A percentile compares a stretch with the other conserved stretches of the same genome.
phyloP scores from a whole-genome alignment of 2,329 filamentous ascomycete species.

The Stylonectria norvegica region DNA sequence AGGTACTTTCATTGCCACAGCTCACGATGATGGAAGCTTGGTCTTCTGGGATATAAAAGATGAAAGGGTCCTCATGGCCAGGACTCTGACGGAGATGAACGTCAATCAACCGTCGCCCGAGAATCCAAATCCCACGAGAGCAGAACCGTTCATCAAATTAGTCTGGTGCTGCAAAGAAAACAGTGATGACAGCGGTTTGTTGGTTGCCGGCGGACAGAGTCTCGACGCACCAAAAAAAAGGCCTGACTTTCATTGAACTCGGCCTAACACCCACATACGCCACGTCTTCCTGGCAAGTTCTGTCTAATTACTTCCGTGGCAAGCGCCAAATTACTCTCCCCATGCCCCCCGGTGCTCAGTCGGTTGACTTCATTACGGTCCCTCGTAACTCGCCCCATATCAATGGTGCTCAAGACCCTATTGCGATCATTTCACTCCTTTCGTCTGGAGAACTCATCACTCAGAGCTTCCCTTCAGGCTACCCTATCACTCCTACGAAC shows the following conservation, averaged over 20 bases:
- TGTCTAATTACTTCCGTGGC: constrained; percentile 75
- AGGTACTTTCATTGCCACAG: constrained; percentile 82
- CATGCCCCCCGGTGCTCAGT: constrained; percentile 72
- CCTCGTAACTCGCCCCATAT: constrained; percentile 83
- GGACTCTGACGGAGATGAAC: constrained; percentile 71
- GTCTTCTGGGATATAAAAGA: constrained; percentile 95
- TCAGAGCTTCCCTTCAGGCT: constrained; percentile 86
- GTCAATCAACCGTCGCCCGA: constrained; percentile 64
- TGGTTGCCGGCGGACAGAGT: constrained; percentile 78
- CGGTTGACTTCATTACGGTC: constrained; percentile 77
- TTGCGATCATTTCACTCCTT: constrained; percentile 75
- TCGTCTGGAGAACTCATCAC: constrained; percentile 87
- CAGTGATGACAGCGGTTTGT: constrained; percentile 84
- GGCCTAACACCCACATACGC: constrained; percentile 86
- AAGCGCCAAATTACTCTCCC: constrained; percentile 69
- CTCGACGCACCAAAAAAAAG: constrained; percentile 66
- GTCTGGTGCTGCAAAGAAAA: constrained; percentile 94
- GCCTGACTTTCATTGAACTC: constrained; percentile 84
- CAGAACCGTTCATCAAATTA: constrained; percentile 74
- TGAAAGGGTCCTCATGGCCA: constrained; percentile 75
- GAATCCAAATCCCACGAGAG: constrained; percentile 47
- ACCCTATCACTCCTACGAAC: constrained; percentile 87
- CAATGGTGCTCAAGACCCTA: constrained; percentile 82
- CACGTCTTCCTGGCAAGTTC: constrained; percentile 83
- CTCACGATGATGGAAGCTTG: constrained; percentile 85